phyloP scores from a whole-genome alignment of 495 filamentous ascomycete species.

The Penicillium fimorum region DNA sequence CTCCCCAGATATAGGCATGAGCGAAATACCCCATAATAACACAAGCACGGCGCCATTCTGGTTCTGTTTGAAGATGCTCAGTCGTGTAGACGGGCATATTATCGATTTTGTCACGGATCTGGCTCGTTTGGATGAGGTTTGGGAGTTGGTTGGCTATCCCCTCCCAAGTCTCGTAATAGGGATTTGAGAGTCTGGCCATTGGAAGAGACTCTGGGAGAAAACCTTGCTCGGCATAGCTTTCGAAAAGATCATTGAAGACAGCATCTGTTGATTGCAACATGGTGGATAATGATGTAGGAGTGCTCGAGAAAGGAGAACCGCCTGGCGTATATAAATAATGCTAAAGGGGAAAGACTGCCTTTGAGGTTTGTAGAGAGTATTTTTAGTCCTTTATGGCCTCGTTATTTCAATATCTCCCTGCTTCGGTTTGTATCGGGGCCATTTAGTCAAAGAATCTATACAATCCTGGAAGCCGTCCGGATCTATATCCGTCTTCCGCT shows the following conservation, averaged over 20 bases:
- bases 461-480: constrained; percentile 22
- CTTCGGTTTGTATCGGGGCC: constrained; percentile 23
- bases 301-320: neutral
- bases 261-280: constrained; percentile 78
- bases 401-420: neutral
- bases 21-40: constrained; percentile 79
- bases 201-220: constrained; percentile 83
- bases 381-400: neutral
- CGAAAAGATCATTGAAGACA: constrained; percentile 53
- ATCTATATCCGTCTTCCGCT: constrained; percentile 23
- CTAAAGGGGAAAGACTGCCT: neutral
- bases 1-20: constrained; percentile 95
- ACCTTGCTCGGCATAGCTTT: constrained; percentile 69
- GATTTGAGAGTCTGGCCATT: constrained; percentile 67
- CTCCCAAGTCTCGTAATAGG: constrained; percentile 92
- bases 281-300: constrained; percentile 9
- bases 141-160: constrained; percentile 72
- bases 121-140: constrained; percentile 68
- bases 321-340: neutral
- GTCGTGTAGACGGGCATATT: constrained; percentile 76
- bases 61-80: constrained; percentile 65
- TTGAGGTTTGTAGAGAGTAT: neutral
- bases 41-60: constrained; percentile 92
- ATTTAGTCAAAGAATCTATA: constrained; percentile 21
- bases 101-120: constrained; percentile 71